These are phyloP conservation scores for Phylloporus arenicola DNA, from an alignment of 768 basidiomycete species.

Conservation along the genomic window DNA sequence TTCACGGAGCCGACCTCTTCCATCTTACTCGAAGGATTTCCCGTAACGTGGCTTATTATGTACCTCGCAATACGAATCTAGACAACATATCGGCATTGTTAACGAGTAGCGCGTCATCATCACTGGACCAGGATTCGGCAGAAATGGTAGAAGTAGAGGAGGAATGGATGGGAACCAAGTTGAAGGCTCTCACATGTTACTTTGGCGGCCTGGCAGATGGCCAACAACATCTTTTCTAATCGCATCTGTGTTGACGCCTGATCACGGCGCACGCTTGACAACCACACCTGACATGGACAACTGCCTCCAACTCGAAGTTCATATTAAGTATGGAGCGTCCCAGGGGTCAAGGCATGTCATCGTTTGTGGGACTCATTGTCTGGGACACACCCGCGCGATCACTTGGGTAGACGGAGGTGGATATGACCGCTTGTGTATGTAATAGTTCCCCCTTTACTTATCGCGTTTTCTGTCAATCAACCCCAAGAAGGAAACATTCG, in stretches of 20 bases:
- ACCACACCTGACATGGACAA: not conserved
- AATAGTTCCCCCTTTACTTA: too few relatives aligned
- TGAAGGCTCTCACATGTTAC: conserved; percentile 93
- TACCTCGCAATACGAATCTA: conserved; percentile 77
- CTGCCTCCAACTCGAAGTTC: too few relatives aligned
- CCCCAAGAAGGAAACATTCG: not conserved
- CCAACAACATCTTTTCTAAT: conserved; percentile 56
- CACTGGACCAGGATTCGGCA: conserved; percentile 5
- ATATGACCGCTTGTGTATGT: too few relatives aligned
- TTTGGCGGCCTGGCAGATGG: conserved; percentile 78
- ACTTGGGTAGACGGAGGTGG: not conserved
- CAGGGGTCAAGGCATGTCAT: too few relatives aligned
- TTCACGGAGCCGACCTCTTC: conserved; percentile 83
- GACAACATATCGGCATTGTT: conserved; percentile 63
- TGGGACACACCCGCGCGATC: not conserved
- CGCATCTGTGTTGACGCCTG: not conserved
- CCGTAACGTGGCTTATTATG: conserved; percentile 79
- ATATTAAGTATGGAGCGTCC: too few relatives aligned
- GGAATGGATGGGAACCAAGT: conserved; percentile 90
- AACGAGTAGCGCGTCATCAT: conserved; percentile 1
- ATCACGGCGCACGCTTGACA: not conserved
- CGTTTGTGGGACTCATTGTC: not conserved
- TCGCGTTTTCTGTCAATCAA: not conserved
- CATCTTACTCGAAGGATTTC: conserved; percentile 64
- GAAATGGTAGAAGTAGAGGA: conserved; percentile 90